Evolutionary conservation across 345 rosid species (phyloP), one percentile per base, ranked within the genome.

Genomic region (Gossypium stocksii): DNA sequence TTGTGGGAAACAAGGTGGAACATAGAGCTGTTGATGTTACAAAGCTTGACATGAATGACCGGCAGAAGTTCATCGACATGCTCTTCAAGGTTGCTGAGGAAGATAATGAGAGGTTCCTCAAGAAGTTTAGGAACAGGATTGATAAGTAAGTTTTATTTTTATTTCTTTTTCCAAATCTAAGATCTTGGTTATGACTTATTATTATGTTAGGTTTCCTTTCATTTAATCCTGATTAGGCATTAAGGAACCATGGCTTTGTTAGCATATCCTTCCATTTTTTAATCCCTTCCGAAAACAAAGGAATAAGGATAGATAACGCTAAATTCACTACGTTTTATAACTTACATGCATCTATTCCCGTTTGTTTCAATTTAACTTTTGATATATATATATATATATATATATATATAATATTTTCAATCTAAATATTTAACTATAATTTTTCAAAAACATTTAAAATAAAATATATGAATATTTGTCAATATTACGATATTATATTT

Each of bases 81-180:
- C 70, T 94, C 9, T 91, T 94, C 61, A 89, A 81, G 82, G 93
- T 89, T 64, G 94, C 98, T 0, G 97, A 94, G 71, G 92, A 89
- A 80, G 98, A 94, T 76, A 94, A 92, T 45, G 97, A 90, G 67
- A 86, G 77, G 80, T 90, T 87, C 89, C 82, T 94, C 78, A 80
- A 44, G 20, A 94, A 88, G 82, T 87, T 94, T n/a, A 88, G 95
- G 46, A 84, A 82, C 46, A 87, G 98, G 70, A 89, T 91, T 45
- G 89, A 94, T 17, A 84, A 84, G 98, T 92, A 86, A 74, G 84
- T 74, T 58, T 58, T 22, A 22, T 57, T 20, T 54, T 57, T 9
- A 2, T 1, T 51, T 51, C 1, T 14, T 14, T 52, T 16, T 17
- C 17, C 56, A 51, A 34, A 14, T 52, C 57, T 17, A 52, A 16